Conservation (phyloP, 495 filamentous ascomycete species). For the Neurospora sp. region DNA sequence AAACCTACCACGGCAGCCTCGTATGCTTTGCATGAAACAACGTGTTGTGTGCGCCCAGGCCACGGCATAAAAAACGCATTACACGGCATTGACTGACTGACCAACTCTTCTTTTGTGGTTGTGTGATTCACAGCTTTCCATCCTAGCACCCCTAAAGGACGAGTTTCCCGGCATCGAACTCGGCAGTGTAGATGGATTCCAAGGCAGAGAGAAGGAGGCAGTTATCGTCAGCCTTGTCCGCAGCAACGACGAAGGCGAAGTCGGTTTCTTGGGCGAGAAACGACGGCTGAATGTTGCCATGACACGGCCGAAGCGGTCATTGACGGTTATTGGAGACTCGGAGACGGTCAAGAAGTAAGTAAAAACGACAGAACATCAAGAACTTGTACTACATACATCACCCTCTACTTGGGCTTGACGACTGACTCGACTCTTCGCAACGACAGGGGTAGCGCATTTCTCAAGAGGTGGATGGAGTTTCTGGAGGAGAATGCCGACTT, state of each 20-base stretch:
- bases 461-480: conserved; percentile 82
- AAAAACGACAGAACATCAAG: neutral
- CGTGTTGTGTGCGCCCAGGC: neutral
- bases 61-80: conserved; percentile 1
- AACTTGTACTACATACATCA: conserved; percentile 1
- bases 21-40: conserved; percentile 9
- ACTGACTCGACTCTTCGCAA: conserved; percentile 7
- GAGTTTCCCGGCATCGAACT: conserved; percentile 76
- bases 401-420: conserved; percentile 1
- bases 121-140: conserved; percentile 43
- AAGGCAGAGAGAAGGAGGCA: conserved; percentile 94
- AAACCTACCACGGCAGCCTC: neutral
- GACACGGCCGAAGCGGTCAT: conserved; percentile 82
- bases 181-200: conserved; percentile 93
- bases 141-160: conserved; percentile 71
- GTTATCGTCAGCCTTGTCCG: conserved; percentile 84
- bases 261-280: conserved; percentile 92
- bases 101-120: neutral
- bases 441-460: conserved; percentile 63
- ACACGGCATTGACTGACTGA: conserved; percentile 2
- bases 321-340: conserved; percentile 86
- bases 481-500: conserved; percentile 78
- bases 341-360: conserved; percentile 80
- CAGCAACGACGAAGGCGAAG: conserved; percentile 77
- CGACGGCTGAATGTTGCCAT: conserved; percentile 91